A percentile compares a stretch with the other conserved stretches of the same genome.
These are phyloP conservation scores for Chionographis japonica DNA, from an alignment of 106 monocot genomes.

Conservation along the genomic window DNA sequence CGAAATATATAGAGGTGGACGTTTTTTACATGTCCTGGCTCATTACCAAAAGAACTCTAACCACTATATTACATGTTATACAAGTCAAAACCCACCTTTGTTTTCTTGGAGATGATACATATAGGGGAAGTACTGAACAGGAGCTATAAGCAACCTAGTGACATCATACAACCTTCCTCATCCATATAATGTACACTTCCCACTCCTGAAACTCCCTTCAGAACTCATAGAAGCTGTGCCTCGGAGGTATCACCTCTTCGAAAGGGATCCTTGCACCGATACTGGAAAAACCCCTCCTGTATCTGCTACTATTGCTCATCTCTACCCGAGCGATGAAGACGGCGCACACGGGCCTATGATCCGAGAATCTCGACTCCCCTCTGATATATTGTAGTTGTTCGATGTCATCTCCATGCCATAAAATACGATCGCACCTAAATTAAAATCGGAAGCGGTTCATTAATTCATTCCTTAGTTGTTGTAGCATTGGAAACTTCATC, in stretches of 20 bases:
- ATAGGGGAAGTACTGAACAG: neutral
- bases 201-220: constrained; percentile 9
- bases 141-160: neutral
- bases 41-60: no score
- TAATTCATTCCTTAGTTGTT: neutral
- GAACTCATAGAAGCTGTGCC: constrained; percentile 68
- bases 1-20: no score
- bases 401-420: constrained; percentile 74
- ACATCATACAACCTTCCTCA: neutral
- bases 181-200: neutral
- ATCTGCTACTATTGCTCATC: constrained; percentile 7
- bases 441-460: neutral
- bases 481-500: neutral
- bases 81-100: no score
- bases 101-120: no score
- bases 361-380: constrained; percentile 81
- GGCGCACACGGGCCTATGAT: constrained; percentile 83
- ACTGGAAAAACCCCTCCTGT: constrained; percentile 32
- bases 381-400: constrained; percentile 72
- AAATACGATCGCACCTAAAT: constrained; percentile 75
- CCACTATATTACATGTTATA: no score
- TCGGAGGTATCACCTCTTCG: constrained; percentile 45
- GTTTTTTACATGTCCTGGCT: no score
- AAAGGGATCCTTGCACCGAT: constrained; percentile 20
- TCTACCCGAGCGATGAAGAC: constrained; percentile 63